Base-by-base conservation (phyloP, 1,284 basidiomycete genomes). In the Marasmius fiardii region DNA sequence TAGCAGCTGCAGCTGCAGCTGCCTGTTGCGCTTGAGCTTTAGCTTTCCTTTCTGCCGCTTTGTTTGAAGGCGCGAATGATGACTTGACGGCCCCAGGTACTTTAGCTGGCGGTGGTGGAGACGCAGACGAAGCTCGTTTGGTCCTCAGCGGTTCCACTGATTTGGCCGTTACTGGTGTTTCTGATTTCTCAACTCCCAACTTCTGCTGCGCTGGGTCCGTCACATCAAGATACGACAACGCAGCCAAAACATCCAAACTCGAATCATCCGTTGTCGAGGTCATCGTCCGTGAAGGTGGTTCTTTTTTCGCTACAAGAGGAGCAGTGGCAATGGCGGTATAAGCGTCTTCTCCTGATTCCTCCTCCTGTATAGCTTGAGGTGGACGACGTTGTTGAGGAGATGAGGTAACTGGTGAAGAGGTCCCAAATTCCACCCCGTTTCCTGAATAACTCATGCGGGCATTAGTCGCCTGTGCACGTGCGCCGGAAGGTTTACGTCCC, bases 61-160 rank as follows among this genome's bases (percentile, higher is more conserved):
- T 83, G 65, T 82, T 88, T 14, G 90, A 90, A 0, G 87, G 88
- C 0, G 92, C 89, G 64, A 95, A 95, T 2, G 93, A 93, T 0
- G 92, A 93, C 48, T 82, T 81, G 66, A 43, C 35, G 51, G 53
- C 18, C 16, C 44, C 34, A 21, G 37, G 16, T 31, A 28, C n/a
- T 26, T 33, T 23, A 18, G 10, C 48, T 31, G 23, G 37, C 33
- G 23, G 21, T 8, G 53, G 35, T 16, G 54, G 43, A 3, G 54
- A 33, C 39, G 49, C 33, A 35, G 54, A 35, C 20, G 54, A 51
- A 31, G 34, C 20, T 24, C 44, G 53, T 41, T 26, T 39, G 24
- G 53, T 50, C n/a, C 47, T n/a, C 31, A 49, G 33, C n/a, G 47
- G 47, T 11, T 26, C 26, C 10, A 33, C 28, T n/a, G 26, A 4